Evolutionary conservation across 1,139 yeast species (phyloP).

Genomic region (Keqinozyma sinolaborantium): DNA sequence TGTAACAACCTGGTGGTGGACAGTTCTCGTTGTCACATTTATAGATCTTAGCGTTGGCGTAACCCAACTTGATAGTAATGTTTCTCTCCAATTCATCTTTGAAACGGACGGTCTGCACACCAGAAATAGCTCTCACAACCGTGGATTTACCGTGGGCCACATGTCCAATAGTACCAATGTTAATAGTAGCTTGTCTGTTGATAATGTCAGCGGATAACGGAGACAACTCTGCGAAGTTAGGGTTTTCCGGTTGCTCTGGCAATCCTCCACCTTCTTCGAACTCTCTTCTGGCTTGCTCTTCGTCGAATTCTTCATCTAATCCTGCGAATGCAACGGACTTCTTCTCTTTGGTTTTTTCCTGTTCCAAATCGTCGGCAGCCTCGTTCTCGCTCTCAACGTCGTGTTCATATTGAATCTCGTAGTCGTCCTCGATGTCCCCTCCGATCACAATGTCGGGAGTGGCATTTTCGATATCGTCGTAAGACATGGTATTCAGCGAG

Average conservation of each 20-base stretch:
- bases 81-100: conserved; percentile 98
- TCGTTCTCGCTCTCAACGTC: conserved; percentile 49
- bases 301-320: conserved; percentile 58
- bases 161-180: conserved; percentile 98
- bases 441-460: conserved; percentile 85
- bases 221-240: conserved; percentile 73
- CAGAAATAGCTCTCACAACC: conserved; percentile 97
- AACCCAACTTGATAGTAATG: conserved; percentile 96
- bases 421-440: conserved; percentile 48
- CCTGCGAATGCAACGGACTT: conserved; percentile 86
- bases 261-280: conserved; percentile 98
- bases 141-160: conserved; percentile 99
- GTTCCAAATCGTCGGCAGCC: conserved; percentile 43
- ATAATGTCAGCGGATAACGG: conserved; percentile 94
- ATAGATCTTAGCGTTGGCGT: conserved; percentile 98
- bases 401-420: conserved; percentile 37
- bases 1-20: conserved; percentile 94
- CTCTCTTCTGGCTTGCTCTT: conserved; percentile 68
- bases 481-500: conserved; percentile 28
- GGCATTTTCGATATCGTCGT: conserved; percentile 77
- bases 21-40: conserved; percentile 84
- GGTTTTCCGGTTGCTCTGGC: conserved; percentile 91
- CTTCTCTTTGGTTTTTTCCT: conserved; percentile 29
- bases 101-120: conserved; percentile 98
- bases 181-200: conserved; percentile 98